Conservation (phyloP, 371 early-diverging fungal species). For the Funneliformis caledonium region DNA sequence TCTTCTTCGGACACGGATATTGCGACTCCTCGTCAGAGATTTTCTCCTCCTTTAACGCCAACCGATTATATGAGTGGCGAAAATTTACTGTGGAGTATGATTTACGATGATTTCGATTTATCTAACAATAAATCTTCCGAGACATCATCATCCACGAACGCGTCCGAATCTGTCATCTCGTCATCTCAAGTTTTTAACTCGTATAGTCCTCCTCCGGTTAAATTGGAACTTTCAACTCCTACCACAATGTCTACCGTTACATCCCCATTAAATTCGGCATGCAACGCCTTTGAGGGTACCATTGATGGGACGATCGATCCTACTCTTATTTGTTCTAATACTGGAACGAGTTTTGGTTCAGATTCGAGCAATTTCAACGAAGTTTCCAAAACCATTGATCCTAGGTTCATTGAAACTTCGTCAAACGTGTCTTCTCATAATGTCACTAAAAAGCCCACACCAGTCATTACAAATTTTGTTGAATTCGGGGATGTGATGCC, state of each 20-base stretch:
- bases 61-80: background rate
- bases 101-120: constrained; percentile 16
- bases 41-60: constrained; percentile 24
- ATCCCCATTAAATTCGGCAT: background rate
- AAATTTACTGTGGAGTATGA: constrained; percentile 10
- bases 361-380: background rate
- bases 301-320: constrained; percentile 10
- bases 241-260: background rate
- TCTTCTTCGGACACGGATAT: constrained; percentile 35
- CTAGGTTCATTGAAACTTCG: background rate
- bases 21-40: constrained; percentile 22
- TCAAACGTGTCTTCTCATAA: background rate
- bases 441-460: background rate
- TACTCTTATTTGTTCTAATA: background rate
- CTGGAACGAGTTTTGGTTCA: background rate
- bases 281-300: background rate
- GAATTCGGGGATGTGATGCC: background rate
- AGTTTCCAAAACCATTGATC: background rate
- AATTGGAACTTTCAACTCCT: background rate
- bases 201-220: background rate
- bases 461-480: constrained; percentile 20
- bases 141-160: no score
- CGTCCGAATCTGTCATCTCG: background rate
- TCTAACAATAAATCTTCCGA: background rate
- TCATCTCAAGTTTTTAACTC: background rate